Evolutionary conservation across 495 filamentous ascomycete genomes (phyloP), one percentile per base, ranked within the genome.

Genomic region (Darksidea phi): DNA sequence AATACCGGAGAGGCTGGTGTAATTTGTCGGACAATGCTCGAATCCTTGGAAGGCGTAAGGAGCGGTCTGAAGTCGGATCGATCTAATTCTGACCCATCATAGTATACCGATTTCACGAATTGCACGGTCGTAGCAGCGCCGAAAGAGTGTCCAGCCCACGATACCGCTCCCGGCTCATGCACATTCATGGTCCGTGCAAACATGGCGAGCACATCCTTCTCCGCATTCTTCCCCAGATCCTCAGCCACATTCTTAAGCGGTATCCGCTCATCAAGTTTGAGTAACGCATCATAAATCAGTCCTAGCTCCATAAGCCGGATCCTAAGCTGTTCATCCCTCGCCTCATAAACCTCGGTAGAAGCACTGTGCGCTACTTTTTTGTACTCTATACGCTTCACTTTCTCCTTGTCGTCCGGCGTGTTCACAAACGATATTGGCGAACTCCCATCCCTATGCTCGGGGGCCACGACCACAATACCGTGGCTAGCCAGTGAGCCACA

Each of bases 361-460:
- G 77, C 72, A 6, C 74, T 70, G 68, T 89, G 86, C 0, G 80
- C 67, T 11, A 87, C 72, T 17, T 73, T 73, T 18, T 59, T 34
- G 62, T 85, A 86, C 7, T 78, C 70, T 0, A 78, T 61, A 38
- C 69, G 73, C 10, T 70, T 59, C 3, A 45, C 26, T 42, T 37
- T 64, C 49, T 41, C 63, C 59, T 48, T 63, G 59, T 42, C 52
- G 3, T 54, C 57, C 38, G 71, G 74, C 49, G 66, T 68, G 41
- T 74, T 71, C 43, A 93, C 74, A 57, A 83, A 81, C 0, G 86
- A 80, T 26, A 89, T 78, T 1, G 88, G 84, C 1, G 83, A 79
- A 60, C 82, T 88, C 26, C 87, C 87, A 64, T 93, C 89, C 24
- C 89, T 76, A 66, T 92, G 89, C 54, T 93, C 89, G 0, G 86